Evolutionary conservation across 768 basidiomycete species (phyloP).

Genomic region (Tricholoma saponaceum): DNA sequence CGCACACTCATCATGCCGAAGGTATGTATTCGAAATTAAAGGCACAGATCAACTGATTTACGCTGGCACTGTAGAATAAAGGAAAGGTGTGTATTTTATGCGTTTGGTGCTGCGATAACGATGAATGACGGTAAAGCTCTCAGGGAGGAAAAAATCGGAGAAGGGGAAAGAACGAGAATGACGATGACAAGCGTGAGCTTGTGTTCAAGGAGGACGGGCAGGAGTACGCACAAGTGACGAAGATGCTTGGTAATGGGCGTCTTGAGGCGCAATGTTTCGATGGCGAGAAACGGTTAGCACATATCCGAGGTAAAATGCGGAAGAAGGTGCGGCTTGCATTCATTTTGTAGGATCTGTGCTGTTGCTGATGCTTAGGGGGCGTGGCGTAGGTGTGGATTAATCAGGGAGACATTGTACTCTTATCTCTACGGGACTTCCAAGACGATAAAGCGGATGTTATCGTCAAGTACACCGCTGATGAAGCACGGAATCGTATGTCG

Average conservation of each 20-base stretch:
- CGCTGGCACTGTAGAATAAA: conserved; percentile 48
- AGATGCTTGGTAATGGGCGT: conserved; percentile 98
- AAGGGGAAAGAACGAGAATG: conserved; percentile 99
- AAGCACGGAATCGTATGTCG: conserved; percentile 74
- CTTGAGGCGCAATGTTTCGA: conserved; percentile 97
- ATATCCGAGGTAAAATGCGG: conserved; percentile 98
- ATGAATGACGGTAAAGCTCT: background rate
- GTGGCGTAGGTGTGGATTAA: conserved; percentile 91
- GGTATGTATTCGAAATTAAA: conserved; percentile 26
- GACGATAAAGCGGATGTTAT: conserved; percentile 99
- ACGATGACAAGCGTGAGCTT: conserved; percentile 96
- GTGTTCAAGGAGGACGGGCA: conserved; percentile 99
- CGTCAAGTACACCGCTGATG: conserved; percentile 97
- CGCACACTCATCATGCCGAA: conserved; percentile 42
- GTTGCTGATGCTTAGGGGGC: conserved; percentile 4
- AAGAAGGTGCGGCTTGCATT: conserved; percentile 75
- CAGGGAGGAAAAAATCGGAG: conserved; percentile 99
- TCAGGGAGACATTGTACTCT: conserved; percentile 92
- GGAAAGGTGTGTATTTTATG: conserved; percentile 51
- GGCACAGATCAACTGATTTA: conserved; percentile 10
- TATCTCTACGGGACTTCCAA: conserved; percentile 97
- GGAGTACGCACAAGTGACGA: conserved; percentile 96
- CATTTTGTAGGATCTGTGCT: background rate
- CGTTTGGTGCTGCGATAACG: background rate
- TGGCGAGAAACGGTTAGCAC: conserved; percentile 95